Base-by-base conservation (phyloP, 805 yeast genomes). In the Ogataea angusta region DNA sequence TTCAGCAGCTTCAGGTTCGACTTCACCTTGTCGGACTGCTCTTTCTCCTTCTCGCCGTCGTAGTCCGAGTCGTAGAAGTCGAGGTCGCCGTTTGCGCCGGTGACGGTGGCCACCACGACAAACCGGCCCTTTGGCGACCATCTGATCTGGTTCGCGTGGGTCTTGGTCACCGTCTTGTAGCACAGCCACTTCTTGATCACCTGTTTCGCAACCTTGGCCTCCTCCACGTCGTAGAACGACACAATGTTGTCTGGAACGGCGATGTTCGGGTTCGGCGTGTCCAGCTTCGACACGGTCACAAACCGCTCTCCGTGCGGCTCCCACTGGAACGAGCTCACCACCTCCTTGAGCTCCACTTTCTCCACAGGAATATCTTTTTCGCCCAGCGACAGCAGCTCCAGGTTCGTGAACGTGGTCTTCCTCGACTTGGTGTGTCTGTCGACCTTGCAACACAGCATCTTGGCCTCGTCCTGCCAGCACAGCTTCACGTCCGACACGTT, bases 41-140 rank as follows among this genome's bases (percentile, higher is more conserved):
- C 72, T 46, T 60, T 58, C 14, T 54, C 54, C 36, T 67, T 70
- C 41, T 68, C 74, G 48, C 91, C 95, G 56, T 89, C 88, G 62
- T 73, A 89, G 56, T 84, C 91, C 48, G 80, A 62, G 66, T 93
- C 99, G 66, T 70, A 91, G 68, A 93, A 90, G 51, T 87, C 95
- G 40, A 93, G 62, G 51, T 81, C 85, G 45, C 87, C 82, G 33
- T 53, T 52, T 18, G 60, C 48, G 19, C 51, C 62, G 49, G 70
- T 66, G 23, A 60, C 31, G 15, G 80, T 67, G 32, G 76, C 75
- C 43, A 75, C 59, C 21, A 69, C 72, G 34, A 82, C 84, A 66
- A 85, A 90, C 67, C 97, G 81, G 49, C 99, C 98, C 60, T 78
- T 78, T 60, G 99, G 98, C 22, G 95, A 80, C 91, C 96, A 93